Base-by-base conservation (phyloP, 2,329 filamentous ascomycete genomes). In the Coniella lustricola region DNA sequence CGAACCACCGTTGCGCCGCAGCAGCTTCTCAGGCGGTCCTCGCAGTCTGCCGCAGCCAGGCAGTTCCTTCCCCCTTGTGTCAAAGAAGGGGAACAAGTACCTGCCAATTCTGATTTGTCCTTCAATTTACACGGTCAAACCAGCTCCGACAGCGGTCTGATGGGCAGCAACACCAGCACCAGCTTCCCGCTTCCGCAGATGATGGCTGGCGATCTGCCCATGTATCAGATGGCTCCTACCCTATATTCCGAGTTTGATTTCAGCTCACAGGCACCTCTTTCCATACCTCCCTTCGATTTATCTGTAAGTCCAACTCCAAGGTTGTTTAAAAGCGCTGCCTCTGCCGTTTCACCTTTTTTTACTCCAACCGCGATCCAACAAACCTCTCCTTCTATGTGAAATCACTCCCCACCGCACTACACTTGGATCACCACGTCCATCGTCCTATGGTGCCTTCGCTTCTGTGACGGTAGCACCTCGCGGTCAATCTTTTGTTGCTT, bases 401-500 rank as follows among this genome's bases (percentile, higher is more conserved):
- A 16, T 25, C 20, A 8, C 33, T 12, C 35, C 7, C 17, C 22
- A 3, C 5, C 22, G 18, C 31, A 18, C 32, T 21, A 3, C 41
- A 14, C 13, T 34, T 18, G 13, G 12, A 22, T 29, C 33, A 32
- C 35, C 22, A 7, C 38, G n/a, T n/a, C n/a, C n/a, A n/a, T n/a
- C 17, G 9, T 40, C 18, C 38, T 42, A 42, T 56, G 52, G 51
- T 56, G 57, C 56, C 51, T 56, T 60, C 50, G 59, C 55, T 50
- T 57, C 57, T 55, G 59, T 58, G 58, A 59, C 51, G 60, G 54
- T 60, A 55, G 29, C 44, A 35, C 16, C 56, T 49, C 40, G 46
- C 50, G 56, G 57, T 45, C 60, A 56, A 56, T 59, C 55, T 59
- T 62, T 61, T 58, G 59, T 47, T 51, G 50, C 40, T 52, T 54